Evolutionary conservation across 1,139 yeast species (phyloP).

Genomic region (Debaryomycetaceae sp.): DNA sequence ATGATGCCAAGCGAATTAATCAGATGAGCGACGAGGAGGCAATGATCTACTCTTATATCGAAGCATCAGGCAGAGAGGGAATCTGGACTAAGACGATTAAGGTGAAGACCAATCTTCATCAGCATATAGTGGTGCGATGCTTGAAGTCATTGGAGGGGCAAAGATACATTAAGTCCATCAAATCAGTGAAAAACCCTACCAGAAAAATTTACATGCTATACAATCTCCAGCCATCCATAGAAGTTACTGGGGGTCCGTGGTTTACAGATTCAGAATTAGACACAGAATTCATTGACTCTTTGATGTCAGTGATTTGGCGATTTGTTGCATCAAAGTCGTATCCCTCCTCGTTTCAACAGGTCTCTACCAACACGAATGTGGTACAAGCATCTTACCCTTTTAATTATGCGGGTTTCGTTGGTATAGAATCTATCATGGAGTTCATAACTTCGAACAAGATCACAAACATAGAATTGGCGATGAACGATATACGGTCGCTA

Average conservation of each 20-base stretch:
- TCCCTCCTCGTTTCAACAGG: slow-evolving; percentile 62
- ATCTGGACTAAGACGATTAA: slow-evolving; percentile 94
- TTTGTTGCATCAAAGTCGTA: slow-evolving; percentile 71
- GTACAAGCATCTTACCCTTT: slow-evolving; percentile 48
- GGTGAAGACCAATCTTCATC: slow-evolving; percentile 88
- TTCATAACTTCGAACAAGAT: slow-evolving; percentile 75
- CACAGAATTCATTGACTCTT: slow-evolving; percentile 84
- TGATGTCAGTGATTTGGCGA: slow-evolving; percentile 84
- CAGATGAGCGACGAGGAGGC: slow-evolving; percentile 86
- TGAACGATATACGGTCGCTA: slow-evolving; percentile 70
- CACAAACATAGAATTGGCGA: slow-evolving; percentile 75
- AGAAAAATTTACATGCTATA: slow-evolving; percentile 94
- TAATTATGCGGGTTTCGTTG: slow-evolving; percentile 60
- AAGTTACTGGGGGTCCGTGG: slow-evolving; percentile 99
- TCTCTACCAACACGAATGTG: slow-evolving; percentile 19
- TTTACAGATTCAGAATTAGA: slow-evolving; percentile 95
- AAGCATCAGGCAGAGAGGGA: slow-evolving; percentile 92
- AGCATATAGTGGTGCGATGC: slow-evolving; percentile 84
- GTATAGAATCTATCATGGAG: slow-evolving; percentile 66
- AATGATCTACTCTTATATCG: slow-evolving; percentile 85
- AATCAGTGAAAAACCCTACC: slow-evolving; percentile 93
- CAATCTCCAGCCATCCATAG: slow-evolving; percentile 88
- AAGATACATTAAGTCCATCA: slow-evolving; percentile 83
- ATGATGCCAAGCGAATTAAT: slow-evolving; percentile 68
- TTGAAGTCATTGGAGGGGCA: slow-evolving; percentile 79